Base-by-base conservation (phyloP, 1,284 basidiomycete species). In the Trichosporon sp. region DNA sequence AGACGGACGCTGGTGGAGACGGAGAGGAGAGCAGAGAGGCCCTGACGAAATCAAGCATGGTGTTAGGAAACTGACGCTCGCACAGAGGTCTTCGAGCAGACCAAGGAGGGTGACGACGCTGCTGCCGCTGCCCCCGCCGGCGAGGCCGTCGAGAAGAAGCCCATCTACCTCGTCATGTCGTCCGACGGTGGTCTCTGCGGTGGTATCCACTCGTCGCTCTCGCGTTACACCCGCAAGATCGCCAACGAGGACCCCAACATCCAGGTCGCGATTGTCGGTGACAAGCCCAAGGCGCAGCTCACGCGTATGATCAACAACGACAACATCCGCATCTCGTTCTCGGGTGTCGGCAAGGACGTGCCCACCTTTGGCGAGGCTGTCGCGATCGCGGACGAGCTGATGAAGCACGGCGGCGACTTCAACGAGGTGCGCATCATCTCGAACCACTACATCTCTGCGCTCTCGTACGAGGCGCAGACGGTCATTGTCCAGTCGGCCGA, bases 141-240 rank as follows among this genome's bases (percentile, higher is more conserved):
- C 56, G 56, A 60, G 27, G 56, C 56, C 18, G 88, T 90, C 79
- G 77, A 77, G 65, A 87, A 87, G 69, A 90, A 89, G 85, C 91
- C 92, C 80, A 91, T 98, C 75, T 93, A 95, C 86, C 84, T 99
- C 75, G 92, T 95, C 83, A 85, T 96, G 78, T 97, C 96, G 64
- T 98, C 95, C 70, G 96, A 99, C 89, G 96, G 97, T 87, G 96
- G 97, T 86, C 92, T 99, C 70, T 99, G 96, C 84, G 97, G 97
- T 86, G 97, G 97, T 89, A 98, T 99, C 81, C 96, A 99, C 87
- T 98, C 96, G 53, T 95, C 93, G 71, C 92, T 99, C 79, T 88
- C 92, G 76, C 98, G 98, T 86, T 88, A 89, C 65, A 92, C 93
- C 71, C 92, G 92, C 77, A 87, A 87, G 71, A 56, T 58, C 47